Conservation (phyloP, 306 rosid genomes). For the Alnus glutinosa region DNA sequence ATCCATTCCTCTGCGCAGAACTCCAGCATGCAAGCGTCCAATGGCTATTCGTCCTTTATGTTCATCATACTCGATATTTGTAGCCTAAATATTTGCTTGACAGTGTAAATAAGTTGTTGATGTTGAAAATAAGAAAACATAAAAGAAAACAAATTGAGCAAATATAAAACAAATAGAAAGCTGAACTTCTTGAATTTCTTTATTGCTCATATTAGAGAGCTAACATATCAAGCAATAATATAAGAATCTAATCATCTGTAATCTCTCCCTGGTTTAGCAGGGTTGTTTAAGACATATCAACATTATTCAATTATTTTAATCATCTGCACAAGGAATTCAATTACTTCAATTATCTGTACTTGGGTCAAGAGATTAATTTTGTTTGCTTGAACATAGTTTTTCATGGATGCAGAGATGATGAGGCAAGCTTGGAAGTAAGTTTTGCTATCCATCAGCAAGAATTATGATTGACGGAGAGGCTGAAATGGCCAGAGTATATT, state of each 20-base stretch:
- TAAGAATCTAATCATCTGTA: not conserved
- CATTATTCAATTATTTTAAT: not conserved
- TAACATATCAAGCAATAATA: not conserved
- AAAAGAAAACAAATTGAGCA: not conserved
- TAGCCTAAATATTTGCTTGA: constrained; percentile 43
- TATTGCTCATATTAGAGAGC: not conserved
- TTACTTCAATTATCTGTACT: not conserved
- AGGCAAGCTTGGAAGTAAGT: not conserved
- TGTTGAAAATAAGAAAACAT: constrained; percentile 10
- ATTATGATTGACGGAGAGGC: not conserved
- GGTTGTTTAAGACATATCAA: not conserved
- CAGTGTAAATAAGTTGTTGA: constrained; percentile 17
- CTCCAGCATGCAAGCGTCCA: constrained; percentile 96
- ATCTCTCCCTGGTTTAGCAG: not conserved
- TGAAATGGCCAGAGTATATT: not conserved
- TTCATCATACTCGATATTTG: constrained; percentile 90
- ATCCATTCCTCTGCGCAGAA: constrained; percentile 73
- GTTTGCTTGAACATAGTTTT: not conserved
- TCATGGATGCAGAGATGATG: not conserved
- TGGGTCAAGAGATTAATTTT: not conserved
- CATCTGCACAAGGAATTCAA: not conserved
- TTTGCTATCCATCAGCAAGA: not conserved
- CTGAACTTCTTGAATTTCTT: not conserved
- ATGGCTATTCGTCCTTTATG: constrained; percentile 98
- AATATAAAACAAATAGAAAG: not conserved